These are phyloP conservation scores for Mycena sp. DNA, from an alignment of 1,284 basidiomycete genomes.

Conservation along the genomic window DNA sequence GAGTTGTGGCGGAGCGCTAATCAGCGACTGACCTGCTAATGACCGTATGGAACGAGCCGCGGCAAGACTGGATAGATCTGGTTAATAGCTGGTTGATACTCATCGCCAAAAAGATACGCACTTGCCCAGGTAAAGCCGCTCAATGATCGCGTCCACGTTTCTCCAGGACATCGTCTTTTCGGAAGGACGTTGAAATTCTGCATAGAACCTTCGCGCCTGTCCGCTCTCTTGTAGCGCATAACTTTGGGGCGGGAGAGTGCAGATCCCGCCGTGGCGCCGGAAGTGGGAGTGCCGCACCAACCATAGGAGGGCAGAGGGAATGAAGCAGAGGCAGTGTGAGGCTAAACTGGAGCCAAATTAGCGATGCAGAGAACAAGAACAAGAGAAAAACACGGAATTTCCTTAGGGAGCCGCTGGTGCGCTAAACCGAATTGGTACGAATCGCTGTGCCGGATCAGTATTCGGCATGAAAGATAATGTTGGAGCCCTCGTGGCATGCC, in stretches of 20 bases:
- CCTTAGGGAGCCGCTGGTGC: too few species aligned
- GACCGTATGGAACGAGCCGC: slow-evolving; percentile 79
- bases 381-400: too few species aligned
- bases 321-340: too few species aligned
- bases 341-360: too few species aligned
- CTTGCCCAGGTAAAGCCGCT: slow-evolving; percentile 81
- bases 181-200: slow-evolving; percentile 28
- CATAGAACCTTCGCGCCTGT: slow-evolving; percentile 16
- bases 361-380: too few species aligned
- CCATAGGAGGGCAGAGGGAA: too few species aligned
- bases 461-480: too few species aligned
- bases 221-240: slow-evolving; percentile 34
- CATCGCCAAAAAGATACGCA: slow-evolving; percentile 52
- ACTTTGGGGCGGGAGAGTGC: slow-evolving; percentile 13
- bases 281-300: too few species aligned
- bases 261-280: slow-evolving; percentile 18
- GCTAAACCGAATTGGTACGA: too few species aligned
- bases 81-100: slow-evolving; percentile 27
- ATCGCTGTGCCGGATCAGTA: too few species aligned
- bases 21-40: slow-evolving; percentile 50
- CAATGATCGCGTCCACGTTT: slow-evolving; percentile 77
- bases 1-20: not conserved
- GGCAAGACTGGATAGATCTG: slow-evolving; percentile 57
- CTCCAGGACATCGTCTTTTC: slow-evolving; percentile 65
- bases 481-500: too few species aligned